Evolutionary conservation across 2,329 filamentous ascomycete genomes (phyloP), one percentile per base, ranked within the genome.

Genomic region (Xylaria sp.): DNA sequence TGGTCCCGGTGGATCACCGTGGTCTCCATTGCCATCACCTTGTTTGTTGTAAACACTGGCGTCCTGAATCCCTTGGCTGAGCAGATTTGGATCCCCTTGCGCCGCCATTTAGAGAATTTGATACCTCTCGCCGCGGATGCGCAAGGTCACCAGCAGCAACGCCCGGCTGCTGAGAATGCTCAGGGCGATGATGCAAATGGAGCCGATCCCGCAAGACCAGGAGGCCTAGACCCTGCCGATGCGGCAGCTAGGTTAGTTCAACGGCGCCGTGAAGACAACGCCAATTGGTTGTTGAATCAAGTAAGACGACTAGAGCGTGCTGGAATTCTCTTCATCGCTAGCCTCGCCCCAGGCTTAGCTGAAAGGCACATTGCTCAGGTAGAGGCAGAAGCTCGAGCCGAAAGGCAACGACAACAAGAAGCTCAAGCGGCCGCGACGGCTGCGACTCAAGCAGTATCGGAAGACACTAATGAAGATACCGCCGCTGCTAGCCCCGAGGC

Each of bases 271-370:
- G 73, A 80, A 18, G 78, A 78, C 2, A 85, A 88, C 71, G 81
- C 80, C 9, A 82, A 82, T 56, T 85, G 87, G 84, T 73, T 88
- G 5, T 75, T 84, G 69, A 78, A 84, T 60, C 85, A 87, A 65
- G 78, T 86, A 5, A 82, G 88, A 66, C 81, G 87, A 12, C 74
- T 88, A 7, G 89, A 91, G 78, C 85, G 89, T 70, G 86, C 88
- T 20, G 83, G 87, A 0, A 83, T 91, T 18, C 81, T 91, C 28
- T 91, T 91, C 74, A 80, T 91, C 25, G 89, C 89, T 23, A 91
- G 89, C 76, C 85, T 91, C 69, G 88, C 89, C 1, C 89, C 89
- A 0, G 89, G 89, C 10, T 85, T 91, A 28, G 89, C 89, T 0
- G 89, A 91, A 78, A 82, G 88, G 58, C 89, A 91, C 70, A 90